phyloP scores from a whole-genome alignment of 164 flowering plant species.

The Warburgia ugandensis region DNA sequence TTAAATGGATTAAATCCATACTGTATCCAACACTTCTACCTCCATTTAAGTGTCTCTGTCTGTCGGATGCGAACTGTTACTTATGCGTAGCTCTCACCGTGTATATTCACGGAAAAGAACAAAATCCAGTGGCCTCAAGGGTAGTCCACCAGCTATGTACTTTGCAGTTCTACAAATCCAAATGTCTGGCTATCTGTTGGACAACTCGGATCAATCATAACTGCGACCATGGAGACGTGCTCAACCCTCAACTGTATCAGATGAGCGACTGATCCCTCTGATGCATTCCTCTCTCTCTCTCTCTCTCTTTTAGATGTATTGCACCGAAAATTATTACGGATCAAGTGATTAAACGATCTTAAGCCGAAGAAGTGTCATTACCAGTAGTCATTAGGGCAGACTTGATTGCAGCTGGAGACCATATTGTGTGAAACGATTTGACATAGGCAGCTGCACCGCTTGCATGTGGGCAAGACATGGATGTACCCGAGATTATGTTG shows the following conservation, averaged over 20 bases:
- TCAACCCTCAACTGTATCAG: neutral
- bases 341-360: neutral
- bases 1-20: too few relatives aligned
- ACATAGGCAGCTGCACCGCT: conserved; percentile 56
- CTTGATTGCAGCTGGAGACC: conserved; percentile 78
- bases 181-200: too few relatives aligned
- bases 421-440: conserved; percentile 48
- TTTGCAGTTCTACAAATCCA: too few relatives aligned
- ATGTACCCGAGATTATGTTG: too few relatives aligned
- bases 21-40: too few relatives aligned
- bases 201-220: too few relatives aligned
- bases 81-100: too few relatives aligned
- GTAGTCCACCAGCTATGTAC: too few relatives aligned
- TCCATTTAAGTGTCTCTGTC: too few relatives aligned
- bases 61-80: too few relatives aligned
- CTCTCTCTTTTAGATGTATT: neutral
- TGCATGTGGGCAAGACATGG: conserved; percentile 66
- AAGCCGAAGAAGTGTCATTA: conserved; percentile 20
- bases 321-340: neutral
- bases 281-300: neutral
- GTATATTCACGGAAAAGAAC: too few relatives aligned
- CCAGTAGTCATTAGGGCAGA: conserved; percentile 84
- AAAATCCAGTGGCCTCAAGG: too few relatives aligned
- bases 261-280: neutral
- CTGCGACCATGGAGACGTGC: neutral